Evolutionary conservation across 352 stramenopile species (phyloP).

Genomic region (Phytophthora pistaciae): DNA sequence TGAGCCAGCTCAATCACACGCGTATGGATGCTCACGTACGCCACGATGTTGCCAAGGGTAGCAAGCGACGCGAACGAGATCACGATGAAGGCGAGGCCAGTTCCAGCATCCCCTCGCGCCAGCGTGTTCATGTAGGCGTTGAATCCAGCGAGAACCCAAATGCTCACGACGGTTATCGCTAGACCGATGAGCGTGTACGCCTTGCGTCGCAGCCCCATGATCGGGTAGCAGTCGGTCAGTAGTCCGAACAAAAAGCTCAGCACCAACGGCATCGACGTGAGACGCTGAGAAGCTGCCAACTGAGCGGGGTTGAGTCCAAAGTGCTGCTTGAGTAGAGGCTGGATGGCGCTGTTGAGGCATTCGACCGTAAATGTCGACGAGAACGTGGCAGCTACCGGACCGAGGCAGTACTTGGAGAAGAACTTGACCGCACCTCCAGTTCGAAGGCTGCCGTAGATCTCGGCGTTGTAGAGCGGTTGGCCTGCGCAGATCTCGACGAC

Average conservation of each 20-base stretch:
- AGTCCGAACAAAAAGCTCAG: constrained; percentile 87
- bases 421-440: constrained; percentile 50
- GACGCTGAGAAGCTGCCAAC: constrained; percentile 31
- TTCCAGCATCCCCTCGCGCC: neutral
- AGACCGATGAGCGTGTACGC: constrained; percentile 79
- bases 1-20: constrained; percentile 57
- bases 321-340: constrained; percentile 40
- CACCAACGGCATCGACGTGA: constrained; percentile 66
- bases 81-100: constrained; percentile 26
- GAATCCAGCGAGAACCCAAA: constrained; percentile 41
- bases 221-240: constrained; percentile 81
- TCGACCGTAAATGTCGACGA: constrained; percentile 48
- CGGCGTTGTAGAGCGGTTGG: constrained; percentile 63
- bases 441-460: constrained; percentile 62
- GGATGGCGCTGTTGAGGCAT: constrained; percentile 31
- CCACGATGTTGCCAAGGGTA: constrained; percentile 40
- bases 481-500: constrained; percentile 20
- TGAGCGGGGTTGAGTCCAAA: constrained; percentile 33
- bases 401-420: constrained; percentile 45
- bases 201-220: constrained; percentile 79
- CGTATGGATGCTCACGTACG: constrained; percentile 49
- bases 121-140: constrained; percentile 33
- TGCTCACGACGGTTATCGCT: constrained; percentile 33
- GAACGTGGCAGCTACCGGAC: constrained; percentile 50
- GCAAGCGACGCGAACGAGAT: constrained; percentile 39